Base-by-base conservation (phyloP, 768 basidiomycete genomes). In the Lactarius sp. region DNA sequence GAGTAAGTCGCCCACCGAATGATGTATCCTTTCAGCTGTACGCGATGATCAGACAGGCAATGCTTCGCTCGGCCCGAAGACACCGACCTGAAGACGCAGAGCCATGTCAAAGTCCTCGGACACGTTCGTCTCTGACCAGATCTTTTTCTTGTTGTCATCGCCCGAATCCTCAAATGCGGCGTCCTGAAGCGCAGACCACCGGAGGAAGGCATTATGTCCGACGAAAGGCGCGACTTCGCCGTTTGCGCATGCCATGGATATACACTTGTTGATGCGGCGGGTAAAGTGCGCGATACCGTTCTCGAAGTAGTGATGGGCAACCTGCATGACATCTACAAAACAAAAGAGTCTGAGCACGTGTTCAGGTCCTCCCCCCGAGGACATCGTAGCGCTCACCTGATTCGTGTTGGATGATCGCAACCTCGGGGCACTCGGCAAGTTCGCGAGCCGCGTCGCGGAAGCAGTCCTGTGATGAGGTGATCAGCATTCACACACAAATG, bases 381-480 rank as follows among this genome's bases (percentile, higher is more conserved):
- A 34, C n/a, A 31, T 16, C 16, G 37, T 3, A 22, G 9, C 27
- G 47, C 69, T 33, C 36, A 85, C 86, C 89, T 6, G 89, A 92
- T 70, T 90, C 89, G 71, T 96, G 93, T 71, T 94, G 93, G 58
- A 96, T 88, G 75, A 96, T 92, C 1, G 85, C 91, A 37, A 94
- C 84, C 50, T 92, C 87, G 0, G 89, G 90, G 67, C 87, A 87
- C 73, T 88, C 87, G 18, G 83, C 77, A 63, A 96, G 80, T 72
- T 96, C 93, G 44, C 90, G 84, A 6, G 91, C 92, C 0, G 93
- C 93, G 76, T 94, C 92, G 60, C 91, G 82, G 73, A 96, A 86
- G 72, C 92, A 95, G 72, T 95, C 94, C 79, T 87, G 62, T 27
- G 44, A n/a, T 56, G 7, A 34, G 49, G 7, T 2, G 18, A 46